Conservation (phyloP, 2,329 filamentous ascomycete genomes). For the Magnaporthales sp. region DNA sequence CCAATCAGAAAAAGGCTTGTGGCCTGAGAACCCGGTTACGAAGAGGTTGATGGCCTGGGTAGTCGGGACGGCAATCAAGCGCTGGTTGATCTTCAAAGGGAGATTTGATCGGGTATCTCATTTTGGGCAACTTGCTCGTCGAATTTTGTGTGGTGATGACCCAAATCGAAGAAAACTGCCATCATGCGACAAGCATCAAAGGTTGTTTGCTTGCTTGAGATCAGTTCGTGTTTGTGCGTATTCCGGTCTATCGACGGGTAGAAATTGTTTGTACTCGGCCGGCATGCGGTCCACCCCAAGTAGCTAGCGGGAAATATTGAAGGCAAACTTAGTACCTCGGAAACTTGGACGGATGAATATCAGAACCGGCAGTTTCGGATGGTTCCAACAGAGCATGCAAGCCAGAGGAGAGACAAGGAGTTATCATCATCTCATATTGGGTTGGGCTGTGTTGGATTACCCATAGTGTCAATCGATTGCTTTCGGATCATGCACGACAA, state of each 20-base stretch:
- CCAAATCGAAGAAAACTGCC: background rate
- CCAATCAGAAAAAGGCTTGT: background rate
- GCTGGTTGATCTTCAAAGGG: background rate
- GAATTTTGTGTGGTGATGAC: background rate
- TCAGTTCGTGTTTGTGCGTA: background rate
- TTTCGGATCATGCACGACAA: background rate
- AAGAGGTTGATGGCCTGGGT: background rate
- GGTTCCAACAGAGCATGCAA: no score
- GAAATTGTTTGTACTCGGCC: background rate
- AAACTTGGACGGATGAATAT: no score
- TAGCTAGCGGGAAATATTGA: background rate
- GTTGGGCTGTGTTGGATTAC: background rate
- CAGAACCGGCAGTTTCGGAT: no score
- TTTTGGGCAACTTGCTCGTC: background rate
- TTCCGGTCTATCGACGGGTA: background rate
- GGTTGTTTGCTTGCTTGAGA: background rate
- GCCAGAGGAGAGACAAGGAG: background rate
- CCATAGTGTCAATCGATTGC: background rate
- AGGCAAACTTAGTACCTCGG: no score
- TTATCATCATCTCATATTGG: background rate
- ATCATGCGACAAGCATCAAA: background rate
- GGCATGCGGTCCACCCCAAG: background rate
- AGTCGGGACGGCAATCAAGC: background rate
- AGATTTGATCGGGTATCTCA: background rate
- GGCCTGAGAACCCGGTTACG: background rate